Evolutionary conservation across 2,329 filamentous ascomycete species (phyloP).

Genomic region (Tolypocladium album): DNA sequence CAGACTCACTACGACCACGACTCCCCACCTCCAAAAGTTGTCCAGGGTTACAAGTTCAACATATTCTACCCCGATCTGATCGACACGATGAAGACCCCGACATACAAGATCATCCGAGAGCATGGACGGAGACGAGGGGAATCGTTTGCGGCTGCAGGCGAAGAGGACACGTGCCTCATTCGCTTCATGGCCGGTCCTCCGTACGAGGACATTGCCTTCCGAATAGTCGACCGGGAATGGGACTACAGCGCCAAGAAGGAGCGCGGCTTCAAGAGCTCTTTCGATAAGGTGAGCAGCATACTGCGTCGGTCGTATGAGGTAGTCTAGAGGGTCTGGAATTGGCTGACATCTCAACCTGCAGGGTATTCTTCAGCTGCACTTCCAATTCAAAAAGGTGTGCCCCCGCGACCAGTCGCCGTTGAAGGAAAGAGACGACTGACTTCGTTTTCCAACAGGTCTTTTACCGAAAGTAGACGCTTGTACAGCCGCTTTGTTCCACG

Average conservation of each 20-base stretch:
- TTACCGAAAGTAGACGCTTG: slow-evolving; percentile 2
- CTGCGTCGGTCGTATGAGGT: slow-evolving; percentile 4
- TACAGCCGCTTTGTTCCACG: background rate
- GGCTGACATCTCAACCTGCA: slow-evolving; percentile 29
- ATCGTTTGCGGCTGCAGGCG: slow-evolving; percentile 84
- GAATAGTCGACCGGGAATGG: slow-evolving; percentile 98
- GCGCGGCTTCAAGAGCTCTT: slow-evolving; percentile 88
- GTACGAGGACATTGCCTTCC: slow-evolving; percentile 93
- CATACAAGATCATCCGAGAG: slow-evolving; percentile 91
- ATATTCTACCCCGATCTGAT: slow-evolving; percentile 98
- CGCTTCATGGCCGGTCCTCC: slow-evolving; percentile 91
- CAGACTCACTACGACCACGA: slow-evolving; percentile 99
- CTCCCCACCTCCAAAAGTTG: slow-evolving; percentile 93
- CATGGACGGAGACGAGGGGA: slow-evolving; percentile 81
- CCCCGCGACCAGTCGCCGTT: background rate
- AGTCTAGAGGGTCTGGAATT: background rate
- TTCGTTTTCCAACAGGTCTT: background rate
- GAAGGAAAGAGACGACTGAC: background rate
- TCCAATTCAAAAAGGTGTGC: slow-evolving; percentile 91
- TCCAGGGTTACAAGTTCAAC: slow-evolving; percentile 99
- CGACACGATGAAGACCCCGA: slow-evolving; percentile 88
- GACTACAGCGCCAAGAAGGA: slow-evolving; percentile 95
- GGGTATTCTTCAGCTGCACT: slow-evolving; percentile 80
- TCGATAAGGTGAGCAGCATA: slow-evolving; percentile 70
- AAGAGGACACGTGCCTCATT: slow-evolving; percentile 95